Evolutionary conservation across 2,329 filamentous ascomycete genomes (phyloP), one percentile per base, ranked within the genome.

Genomic region (Microdochium paspali): DNA sequence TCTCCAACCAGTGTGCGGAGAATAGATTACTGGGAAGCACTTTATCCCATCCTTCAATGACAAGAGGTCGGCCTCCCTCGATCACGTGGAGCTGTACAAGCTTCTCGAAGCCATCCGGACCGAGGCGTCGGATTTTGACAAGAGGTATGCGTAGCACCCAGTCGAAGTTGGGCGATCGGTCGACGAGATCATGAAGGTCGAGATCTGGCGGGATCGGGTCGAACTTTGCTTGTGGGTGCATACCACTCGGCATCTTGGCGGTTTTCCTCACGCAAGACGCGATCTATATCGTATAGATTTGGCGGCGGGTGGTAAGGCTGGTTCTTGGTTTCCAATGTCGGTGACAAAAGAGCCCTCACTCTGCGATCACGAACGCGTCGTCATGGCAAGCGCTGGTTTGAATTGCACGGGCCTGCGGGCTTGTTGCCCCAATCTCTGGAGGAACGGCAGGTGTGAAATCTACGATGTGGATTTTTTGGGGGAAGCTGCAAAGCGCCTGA

Each of bases 151-250:
- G 82, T 45, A 85, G 79, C 7, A 86, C 90, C 79, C 86, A 93
- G 65, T 90, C 82, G 59, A 98, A 95, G 60, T 95, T 95, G 2
- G 83, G 75, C 0, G 85, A 87, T 9, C 77, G 76, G 49, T 93
- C 84, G 15, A 97, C 87, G 1, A 97, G 73, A 1, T 70, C 68
- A 32, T 80, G 70, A 15, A 97, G 72, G 61, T 97, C 85, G 49
- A 97, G 80, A 59, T 91, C 81, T 0, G 90, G 90, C 0, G 90
- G 80, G 44, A 97, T 87, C 1, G 91, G 90, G 64, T 95, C 89
- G 65, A 97, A 97, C 46, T 90, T 88, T 15, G 90, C 89, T 60
- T 89, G 84, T 1, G 88, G 88, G 57, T 90, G 82, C 49, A 84
- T 72, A 13, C 85, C 76, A 15, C 74, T 70, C 47, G 87, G 85